Base-by-base conservation (phyloP, 768 basidiomycete species). In the Scleroderma citrinum region DNA sequence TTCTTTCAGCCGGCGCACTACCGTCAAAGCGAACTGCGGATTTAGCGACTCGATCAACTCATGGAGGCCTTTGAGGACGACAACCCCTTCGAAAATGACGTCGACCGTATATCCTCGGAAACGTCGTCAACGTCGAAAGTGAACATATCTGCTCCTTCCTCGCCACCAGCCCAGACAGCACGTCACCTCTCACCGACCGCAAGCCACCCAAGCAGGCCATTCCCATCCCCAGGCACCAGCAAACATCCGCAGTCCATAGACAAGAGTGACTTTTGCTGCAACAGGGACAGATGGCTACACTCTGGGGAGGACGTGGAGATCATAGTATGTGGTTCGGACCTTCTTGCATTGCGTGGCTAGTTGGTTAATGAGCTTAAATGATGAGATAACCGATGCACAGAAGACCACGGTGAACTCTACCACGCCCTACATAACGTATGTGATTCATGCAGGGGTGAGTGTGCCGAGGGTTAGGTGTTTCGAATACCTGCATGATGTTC, bases 371-470 rank as follows among this genome's bases (percentile, higher is more conserved):
- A 44, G 37, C 36, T 23, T 35, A 40, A 46, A 35, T 46, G 61
- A 64, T 50, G 65, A 96, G 93, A 97, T 99, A 55, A 80, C 83
- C 30, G 95, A 98, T 61, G 95, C 96, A 13, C 83, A 88, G 69
- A 99, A 99, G 81, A 98, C 94, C 21, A 81, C 86, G 12, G 76
- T 89, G 47, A 88, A 90, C 59, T 79, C 92, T n/a, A 81, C 75
- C 43, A 87, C 92, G 19, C 83, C 88, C 6, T 98, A 98, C 65
- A 99, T 98, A 65, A 81, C 86, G 50, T 98, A 99, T 73, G 81
- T 95, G 53, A 94, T 98, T 58, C 78, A 73, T 48, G 84, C 92
- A 39, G 93, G 92, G 59, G 93, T 95, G 60, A 65, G 75, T 64
- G 24, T 26, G n/a, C 48, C 35, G 42, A 34, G 48, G 48, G 47